Conservation (phyloP, 495 filamentous ascomycete genomes). For the Tuber aestivum region DNA sequence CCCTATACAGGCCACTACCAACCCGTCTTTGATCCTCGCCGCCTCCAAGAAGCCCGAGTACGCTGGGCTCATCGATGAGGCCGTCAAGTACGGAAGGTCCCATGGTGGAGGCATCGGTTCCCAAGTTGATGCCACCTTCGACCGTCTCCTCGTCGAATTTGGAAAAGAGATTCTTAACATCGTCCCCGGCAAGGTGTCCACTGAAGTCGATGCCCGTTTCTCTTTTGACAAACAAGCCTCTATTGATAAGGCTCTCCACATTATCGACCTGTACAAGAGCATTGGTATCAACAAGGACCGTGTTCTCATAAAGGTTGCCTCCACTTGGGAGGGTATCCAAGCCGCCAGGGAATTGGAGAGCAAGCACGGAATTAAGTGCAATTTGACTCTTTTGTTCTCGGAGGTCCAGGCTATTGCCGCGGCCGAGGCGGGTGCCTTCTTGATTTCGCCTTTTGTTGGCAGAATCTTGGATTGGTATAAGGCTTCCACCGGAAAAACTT, state of each 20-base stretch:
- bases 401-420: constrained; percentile 89
- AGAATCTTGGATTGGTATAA: constrained; percentile 99
- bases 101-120: constrained; percentile 60
- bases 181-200: constrained; percentile 96
- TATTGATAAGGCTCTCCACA: constrained; percentile 91
- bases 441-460: constrained; percentile 99
- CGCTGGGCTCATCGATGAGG: constrained; percentile 80
- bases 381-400: constrained; percentile 99
- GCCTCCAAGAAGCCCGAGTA: constrained; percentile 98
- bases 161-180: constrained; percentile 95
- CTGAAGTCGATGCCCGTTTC: constrained; percentile 93
- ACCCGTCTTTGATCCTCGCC: constrained; percentile 95
- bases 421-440: constrained; percentile 93
- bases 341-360: constrained; percentile 90
- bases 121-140: constrained; percentile 75
- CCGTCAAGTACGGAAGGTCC: constrained; percentile 76
- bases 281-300: constrained; percentile 88
- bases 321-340: constrained; percentile 95
- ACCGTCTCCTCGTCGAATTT: constrained; percentile 94
- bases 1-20: constrained; percentile 55
- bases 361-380: constrained; percentile 92
- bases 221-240: constrained; percentile 93
- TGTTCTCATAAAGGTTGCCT: constrained; percentile 84
- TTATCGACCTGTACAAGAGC: constrained; percentile 95
- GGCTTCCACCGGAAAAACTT: constrained; percentile 88